Base-by-base conservation (phyloP, 176 grass and related monocot genomes). In the Hsuehochloa calcarea region DNA sequence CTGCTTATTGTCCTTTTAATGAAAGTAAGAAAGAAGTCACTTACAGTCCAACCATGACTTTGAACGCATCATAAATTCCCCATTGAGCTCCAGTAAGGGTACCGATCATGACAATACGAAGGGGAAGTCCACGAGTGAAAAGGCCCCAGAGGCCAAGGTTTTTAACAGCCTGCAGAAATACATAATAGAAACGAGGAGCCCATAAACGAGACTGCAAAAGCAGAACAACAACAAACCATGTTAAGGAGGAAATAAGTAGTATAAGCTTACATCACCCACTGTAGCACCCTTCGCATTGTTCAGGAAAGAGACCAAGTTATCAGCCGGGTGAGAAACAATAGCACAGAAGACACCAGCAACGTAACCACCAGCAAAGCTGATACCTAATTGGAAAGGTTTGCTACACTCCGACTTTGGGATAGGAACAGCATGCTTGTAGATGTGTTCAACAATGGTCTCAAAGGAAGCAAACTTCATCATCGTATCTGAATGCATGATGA, bases 391-490 rank as follows among this genome's bases (percentile, higher is more conserved):
- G 75, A 80, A 78, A 40, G 52, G 6, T 60, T 92, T 93, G 88
- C 86, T 95, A 84, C 96, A 98, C 65, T 98, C 84, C 0, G 82
- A 84, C 79, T 99, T 99, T 0, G 96, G 96, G 62, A 50, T 73
- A 0, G 96, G 96, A 74, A 96, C 85, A 31, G 84, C 84, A 2
- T 99, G 81, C 65, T 99, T 99, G 88, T 99, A 99, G 25, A 99
- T 62, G 45, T 86, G 85, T 61, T 99, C 96, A 35, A 99, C 96
- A 3, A 92, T 93, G 3, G 84, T 92, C 84, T 99, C 96, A 37
- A 96, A 99, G 3, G 96, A 92, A 14, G 93, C 96, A 91, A 99
- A 96, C 75, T 99, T 99, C 96, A 99, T 99, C 96, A 99, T 99
- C 55, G 96, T 99, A 75, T 99, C 96, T 99, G 81, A 75, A 88